These are phyloP conservation scores for Fusarium annulatum DNA, from an alignment of 2,329 filamentous ascomycete genomes.

Conservation along the genomic window DNA sequence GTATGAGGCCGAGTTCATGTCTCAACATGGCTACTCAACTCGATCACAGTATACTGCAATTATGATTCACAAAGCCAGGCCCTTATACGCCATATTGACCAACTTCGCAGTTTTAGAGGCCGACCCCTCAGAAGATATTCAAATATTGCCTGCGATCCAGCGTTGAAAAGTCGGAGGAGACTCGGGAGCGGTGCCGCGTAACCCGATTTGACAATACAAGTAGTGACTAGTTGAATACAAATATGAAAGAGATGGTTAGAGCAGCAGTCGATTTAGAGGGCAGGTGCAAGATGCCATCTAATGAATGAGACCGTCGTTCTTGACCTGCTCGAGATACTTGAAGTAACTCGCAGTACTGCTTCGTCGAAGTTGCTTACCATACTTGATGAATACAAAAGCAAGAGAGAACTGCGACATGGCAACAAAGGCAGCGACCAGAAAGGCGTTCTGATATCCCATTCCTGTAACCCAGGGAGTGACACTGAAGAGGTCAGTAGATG, in stretches of 20 bases:
- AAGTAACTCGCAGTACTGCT: not conserved
- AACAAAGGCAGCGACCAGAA: not conserved
- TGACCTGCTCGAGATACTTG: not conserved
- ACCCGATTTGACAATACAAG: no score
- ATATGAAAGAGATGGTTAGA: not conserved
- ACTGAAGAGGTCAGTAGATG: not conserved
- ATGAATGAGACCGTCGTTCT: not conserved
- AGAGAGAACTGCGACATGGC: not conserved
- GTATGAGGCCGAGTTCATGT: not conserved
- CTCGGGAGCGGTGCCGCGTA: no score
- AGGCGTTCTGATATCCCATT: not conserved
- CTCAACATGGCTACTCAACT: accelerated
- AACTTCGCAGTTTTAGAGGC: not conserved
- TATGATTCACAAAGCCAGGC: not conserved
- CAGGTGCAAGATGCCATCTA: accelerated
- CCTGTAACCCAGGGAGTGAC: not conserved
- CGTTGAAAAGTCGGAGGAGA: accelerated
- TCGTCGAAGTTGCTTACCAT: not conserved
- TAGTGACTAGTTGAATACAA: no score
- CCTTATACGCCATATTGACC: no score
- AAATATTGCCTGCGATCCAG: not conserved
- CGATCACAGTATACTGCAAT: not conserved
- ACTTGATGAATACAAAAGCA: not conserved
- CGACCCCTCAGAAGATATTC: accelerated
- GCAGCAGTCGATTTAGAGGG: accelerated